Percentiles rank a stretch among this genome's conserved stretches.
These are phyloP conservation scores for Aspergillus nomiae DNA, from an alignment of 2,329 filamentous ascomycete genomes.

Conservation along the genomic window DNA sequence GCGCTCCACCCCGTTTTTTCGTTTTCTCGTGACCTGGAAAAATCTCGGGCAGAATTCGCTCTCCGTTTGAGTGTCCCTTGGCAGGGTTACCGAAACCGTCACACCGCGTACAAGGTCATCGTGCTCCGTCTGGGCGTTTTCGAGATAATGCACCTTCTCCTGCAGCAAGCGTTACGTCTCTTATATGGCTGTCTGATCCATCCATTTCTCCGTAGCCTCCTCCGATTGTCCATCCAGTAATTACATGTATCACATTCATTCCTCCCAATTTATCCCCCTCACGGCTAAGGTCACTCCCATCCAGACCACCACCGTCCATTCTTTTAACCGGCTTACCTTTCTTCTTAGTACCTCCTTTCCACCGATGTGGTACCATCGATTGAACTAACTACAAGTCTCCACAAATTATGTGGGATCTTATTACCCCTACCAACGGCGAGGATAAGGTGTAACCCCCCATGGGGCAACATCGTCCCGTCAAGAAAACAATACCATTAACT, in stretches of 20 bases:
- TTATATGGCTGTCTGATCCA: neutral
- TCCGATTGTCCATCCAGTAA: neutral
- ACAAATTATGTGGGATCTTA: neutral
- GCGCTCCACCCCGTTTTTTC: neutral
- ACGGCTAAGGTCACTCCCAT: conserved; percentile 2
- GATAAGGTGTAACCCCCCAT: neutral
- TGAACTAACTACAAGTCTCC: neutral
- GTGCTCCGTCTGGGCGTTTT: neutral
- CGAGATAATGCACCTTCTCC: neutral
- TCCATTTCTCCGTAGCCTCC: neutral
- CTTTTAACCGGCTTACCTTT: neutral
- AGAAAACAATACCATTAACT: conserved; percentile 7
- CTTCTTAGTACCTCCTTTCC: neutral
- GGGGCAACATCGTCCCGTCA: neutral
- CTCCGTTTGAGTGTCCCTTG: neutral
- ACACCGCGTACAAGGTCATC: neutral
- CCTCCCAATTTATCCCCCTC: neutral
- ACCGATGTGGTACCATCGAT: neutral
- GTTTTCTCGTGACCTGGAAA: conserved; percentile 5
- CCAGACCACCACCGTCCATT: neutral
- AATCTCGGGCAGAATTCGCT: conserved; percentile 2
- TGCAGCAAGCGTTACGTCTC: neutral
- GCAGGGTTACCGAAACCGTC: conserved; percentile 1
- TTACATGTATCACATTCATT: neutral
- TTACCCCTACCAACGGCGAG: neutral